Base-by-base conservation (phyloP, 2,329 filamentous ascomycete species). In the Fusarium euwallaceae region DNA sequence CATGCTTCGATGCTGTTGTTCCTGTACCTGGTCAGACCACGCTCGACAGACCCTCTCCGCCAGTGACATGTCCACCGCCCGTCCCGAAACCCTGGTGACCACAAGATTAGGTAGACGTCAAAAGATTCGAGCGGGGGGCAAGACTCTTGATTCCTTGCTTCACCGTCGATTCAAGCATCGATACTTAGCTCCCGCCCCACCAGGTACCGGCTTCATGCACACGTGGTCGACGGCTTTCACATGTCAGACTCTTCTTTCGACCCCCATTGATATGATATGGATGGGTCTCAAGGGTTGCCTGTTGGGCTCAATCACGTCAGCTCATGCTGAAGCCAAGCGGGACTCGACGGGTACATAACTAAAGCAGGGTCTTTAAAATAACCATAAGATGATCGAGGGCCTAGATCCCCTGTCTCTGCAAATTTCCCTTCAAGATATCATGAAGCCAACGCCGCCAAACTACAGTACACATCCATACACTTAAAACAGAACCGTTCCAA, bases 391-490 rank as follows among this genome's bases (percentile, higher is more conserved):
- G 69, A 66, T 61, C 22, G 48, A 41, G 58, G 62, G 56, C 58
- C 45, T 51, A 66, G 58, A 71, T 67, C 66, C 63, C 56, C 62
- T 61, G 67, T 68, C 64, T 51, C 68, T 68, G 61, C 61, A 64
- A 70, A 67, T 58, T 73, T 71, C 76, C 64, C 64, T 63, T 71
- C 27, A 59, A 75, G 71, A 75, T 70, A 75, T 72, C 68, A 76
- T 75, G 59, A 64, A 78, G 75, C 75, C 72, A 78, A 78, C 77
- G 76, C 77, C 76, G 55, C 69, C 68, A 68, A 68, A 72, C 59
- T 78, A 78, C 68, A 75, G 61, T 76, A 77, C 72, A 78, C 63
- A 34, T 43, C 71, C 61, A 69, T 43, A 73, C 61, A 69, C 73
- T 76, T 64, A 64, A 75, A 72, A 63, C 48, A 72, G 68, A 72